Percentiles rank a stretch among this genome's conserved stretches.
These are phyloP conservation scores for Paramecium octaurelia DNA, from an alignment of 73 alveolate genomes.

Conservation along the genomic window DNA sequence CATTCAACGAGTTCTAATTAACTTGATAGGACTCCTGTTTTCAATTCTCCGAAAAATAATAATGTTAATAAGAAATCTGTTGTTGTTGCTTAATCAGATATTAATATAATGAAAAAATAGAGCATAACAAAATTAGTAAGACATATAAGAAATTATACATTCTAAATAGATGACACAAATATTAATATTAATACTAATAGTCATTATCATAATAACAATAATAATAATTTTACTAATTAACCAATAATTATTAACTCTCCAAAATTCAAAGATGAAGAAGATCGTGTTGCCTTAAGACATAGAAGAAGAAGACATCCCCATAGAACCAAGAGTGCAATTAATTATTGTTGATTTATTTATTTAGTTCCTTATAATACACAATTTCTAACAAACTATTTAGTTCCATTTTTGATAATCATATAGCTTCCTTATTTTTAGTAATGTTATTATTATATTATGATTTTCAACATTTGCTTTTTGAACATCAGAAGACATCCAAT, in stretches of 20 bases:
- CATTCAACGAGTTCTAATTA: neutral
- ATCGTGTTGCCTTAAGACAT: neutral
- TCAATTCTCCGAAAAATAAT: neutral
- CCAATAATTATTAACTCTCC: neutral
- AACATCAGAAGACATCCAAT: too few species aligned
- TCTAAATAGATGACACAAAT: neutral
- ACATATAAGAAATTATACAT: slow-evolving; percentile 3
- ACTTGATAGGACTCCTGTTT: neutral
- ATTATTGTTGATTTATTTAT: neutral
- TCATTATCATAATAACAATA: neutral
- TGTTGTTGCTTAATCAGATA: neutral
- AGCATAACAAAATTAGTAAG: neutral
- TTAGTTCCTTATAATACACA: neutral
- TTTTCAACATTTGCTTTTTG: too few species aligned
- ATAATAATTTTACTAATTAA: neutral
- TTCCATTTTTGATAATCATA: too few species aligned
- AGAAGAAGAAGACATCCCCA: neutral
- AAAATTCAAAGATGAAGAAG: neutral
- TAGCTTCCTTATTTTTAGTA: too few species aligned
- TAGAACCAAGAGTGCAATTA: neutral
- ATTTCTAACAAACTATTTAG: neutral
- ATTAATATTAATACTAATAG: neutral
- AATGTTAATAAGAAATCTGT: neutral
- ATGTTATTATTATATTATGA: too few species aligned
- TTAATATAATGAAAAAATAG: neutral